Evolutionary conservation across 345 rosid genomes (phyloP).

Genomic region (Pugionium dolabratum): DNA sequence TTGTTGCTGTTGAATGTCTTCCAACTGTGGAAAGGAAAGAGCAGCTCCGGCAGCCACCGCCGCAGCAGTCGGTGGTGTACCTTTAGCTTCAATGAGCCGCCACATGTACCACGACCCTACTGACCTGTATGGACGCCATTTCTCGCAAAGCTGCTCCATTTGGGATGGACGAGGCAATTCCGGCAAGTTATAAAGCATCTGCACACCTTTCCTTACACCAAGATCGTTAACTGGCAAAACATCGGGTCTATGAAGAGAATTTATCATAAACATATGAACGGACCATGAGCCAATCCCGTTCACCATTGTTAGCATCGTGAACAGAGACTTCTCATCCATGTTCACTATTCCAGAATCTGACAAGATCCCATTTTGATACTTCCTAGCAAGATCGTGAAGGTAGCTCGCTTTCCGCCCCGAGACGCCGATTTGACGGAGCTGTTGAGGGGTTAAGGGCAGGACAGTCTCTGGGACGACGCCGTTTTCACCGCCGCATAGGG

Average conservation of each 20-base stretch:
- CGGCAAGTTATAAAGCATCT: constrained; percentile 66
- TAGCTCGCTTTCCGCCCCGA: constrained; percentile 93
- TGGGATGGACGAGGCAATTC: constrained; percentile 93
- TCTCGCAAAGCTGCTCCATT: constrained; percentile 86
- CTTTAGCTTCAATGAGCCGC: constrained; percentile 78
- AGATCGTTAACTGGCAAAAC: constrained; percentile 92
- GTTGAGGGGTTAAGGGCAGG: constrained; percentile 64
- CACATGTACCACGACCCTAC: constrained; percentile 93
- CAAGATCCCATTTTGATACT: constrained; percentile 81
- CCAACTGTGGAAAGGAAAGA: constrained; percentile 56
- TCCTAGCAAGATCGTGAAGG: constrained; percentile 90
- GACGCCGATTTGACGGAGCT: constrained; percentile 87
- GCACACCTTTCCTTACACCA: constrained; percentile 89
- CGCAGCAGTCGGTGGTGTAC: constrained; percentile 63
- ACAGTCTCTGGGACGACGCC: constrained; percentile 77
- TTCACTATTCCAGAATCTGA: constrained; percentile 77
- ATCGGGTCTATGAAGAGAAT: constrained; percentile 94
- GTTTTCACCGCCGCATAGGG: constrained; percentile 77
- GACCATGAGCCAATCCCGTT: constrained; percentile 99
- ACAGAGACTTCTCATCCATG: constrained; percentile 95
- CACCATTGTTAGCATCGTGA: constrained; percentile 97
- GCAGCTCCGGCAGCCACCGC: constrained; percentile 55
- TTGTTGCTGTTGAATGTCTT: constrained; percentile 44
- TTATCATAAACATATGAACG: constrained; percentile 97
- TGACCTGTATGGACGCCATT: constrained; percentile 96